Evolutionary conservation across 306 rosid genomes (phyloP).

Genomic region (Rubus parviflorus): DNA sequence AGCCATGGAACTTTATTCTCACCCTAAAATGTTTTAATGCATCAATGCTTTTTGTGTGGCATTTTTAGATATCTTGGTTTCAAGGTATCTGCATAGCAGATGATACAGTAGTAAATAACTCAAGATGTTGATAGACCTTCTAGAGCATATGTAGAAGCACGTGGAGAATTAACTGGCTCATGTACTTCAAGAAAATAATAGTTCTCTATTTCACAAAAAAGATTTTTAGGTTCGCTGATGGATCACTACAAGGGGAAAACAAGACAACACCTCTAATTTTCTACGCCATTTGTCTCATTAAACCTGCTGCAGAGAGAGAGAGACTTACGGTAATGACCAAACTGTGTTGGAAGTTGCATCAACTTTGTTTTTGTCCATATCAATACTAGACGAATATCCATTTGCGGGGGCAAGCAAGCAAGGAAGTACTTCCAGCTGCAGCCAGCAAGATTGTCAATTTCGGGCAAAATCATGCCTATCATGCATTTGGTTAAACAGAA

Average conservation of each 20-base stretch:
- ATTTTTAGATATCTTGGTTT: constrained; percentile 16
- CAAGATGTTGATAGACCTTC: constrained; percentile 6
- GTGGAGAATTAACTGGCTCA: background rate
- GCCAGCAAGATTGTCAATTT: constrained; percentile 33
- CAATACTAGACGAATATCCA: constrained; percentile 34
- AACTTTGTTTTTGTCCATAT: constrained; percentile 34
- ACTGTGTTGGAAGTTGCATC: constrained; percentile 65
- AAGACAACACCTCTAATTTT: background rate
- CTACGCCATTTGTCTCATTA: background rate
- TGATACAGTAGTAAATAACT: background rate
- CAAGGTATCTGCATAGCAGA: background rate
- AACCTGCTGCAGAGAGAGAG: constrained; percentile 14
- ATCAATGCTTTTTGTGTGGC: constrained; percentile 6
- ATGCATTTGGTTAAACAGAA: background rate
- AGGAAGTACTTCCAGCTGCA: constrained; percentile 93
- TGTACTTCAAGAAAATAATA: constrained; percentile 4
- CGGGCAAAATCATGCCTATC: background rate
- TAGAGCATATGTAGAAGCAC: background rate
- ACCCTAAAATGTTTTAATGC: background rate
- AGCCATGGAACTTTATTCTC: constrained; percentile 11
- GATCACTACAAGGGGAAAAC: background rate
- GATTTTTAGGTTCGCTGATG: background rate
- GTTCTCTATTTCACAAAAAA: background rate
- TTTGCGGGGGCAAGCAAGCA: constrained; percentile 71
- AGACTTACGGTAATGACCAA: constrained; percentile 93